phyloP scores from a whole-genome alignment of 345 rosid species.

The Hibiscus syriacus region DNA sequence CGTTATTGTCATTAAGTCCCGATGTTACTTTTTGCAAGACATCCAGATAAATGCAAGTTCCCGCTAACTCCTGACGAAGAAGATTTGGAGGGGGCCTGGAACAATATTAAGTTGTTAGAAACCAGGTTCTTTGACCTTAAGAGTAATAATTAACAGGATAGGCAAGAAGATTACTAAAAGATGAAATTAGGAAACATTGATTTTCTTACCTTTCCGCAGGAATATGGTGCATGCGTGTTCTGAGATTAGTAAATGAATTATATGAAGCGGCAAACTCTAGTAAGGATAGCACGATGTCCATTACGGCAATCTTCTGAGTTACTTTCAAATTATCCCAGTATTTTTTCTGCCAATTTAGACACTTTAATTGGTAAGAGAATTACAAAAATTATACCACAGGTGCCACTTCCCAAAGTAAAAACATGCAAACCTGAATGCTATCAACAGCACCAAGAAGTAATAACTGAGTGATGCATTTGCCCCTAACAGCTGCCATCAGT shows the following conservation, averaged over 20 bases:
- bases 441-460: slow-evolving; percentile 64
- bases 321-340: slow-evolving; percentile 83
- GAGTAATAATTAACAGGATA: neutral
- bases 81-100: slow-evolving; percentile 91
- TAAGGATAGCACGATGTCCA: slow-evolving; percentile 79
- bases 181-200: neutral
- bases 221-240: slow-evolving; percentile 69
- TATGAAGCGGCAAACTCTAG: slow-evolving; percentile 89
- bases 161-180: slow-evolving; percentile 4
- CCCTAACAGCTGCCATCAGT: slow-evolving; percentile 49
- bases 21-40: slow-evolving; percentile 80
- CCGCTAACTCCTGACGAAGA: slow-evolving; percentile 88
- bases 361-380: neutral
- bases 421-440: slow-evolving; percentile 57
- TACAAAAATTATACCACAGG: slow-evolving; percentile 19
- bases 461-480: slow-evolving; percentile 66
- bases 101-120: slow-evolving; percentile 8
- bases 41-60: slow-evolving; percentile 76
- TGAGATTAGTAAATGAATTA: slow-evolving; percentile 80
- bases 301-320: slow-evolving; percentile 67
- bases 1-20: slow-evolving; percentile 20
- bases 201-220: slow-evolving; percentile 65
- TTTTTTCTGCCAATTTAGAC: slow-evolving; percentile 56
- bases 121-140: slow-evolving; percentile 2
- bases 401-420: neutral